Evolutionary conservation across 2,329 filamentous ascomycete genomes (phyloP).

Genomic region (Fusarium zealandicum): DNA sequence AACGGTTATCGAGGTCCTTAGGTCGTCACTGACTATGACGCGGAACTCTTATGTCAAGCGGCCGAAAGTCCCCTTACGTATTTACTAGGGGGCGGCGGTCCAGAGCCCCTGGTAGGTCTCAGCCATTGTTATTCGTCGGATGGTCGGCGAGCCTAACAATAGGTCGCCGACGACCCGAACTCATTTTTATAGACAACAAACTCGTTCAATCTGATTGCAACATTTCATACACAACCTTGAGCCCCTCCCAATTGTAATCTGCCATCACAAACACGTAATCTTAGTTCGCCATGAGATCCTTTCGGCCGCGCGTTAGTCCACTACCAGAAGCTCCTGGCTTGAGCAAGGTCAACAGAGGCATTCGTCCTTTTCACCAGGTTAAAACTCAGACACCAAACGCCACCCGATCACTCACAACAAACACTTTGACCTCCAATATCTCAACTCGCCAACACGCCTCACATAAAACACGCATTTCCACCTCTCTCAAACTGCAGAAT

Average conservation of each 20-base stretch:
- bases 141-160: slow-evolving; percentile 5
- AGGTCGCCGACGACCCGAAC: slow-evolving; percentile 7
- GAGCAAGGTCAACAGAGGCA: too few species aligned
- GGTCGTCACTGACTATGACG: too few species aligned
- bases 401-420: background rate
- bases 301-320: background rate
- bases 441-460: background rate
- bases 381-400: background rate
- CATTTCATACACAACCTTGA: background rate
- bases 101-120: too few species aligned
- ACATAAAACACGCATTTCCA: background rate
- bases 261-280: background rate
- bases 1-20: too few species aligned
- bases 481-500: background rate
- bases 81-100: too few species aligned
- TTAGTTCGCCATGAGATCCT: background rate
- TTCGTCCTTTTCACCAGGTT: background rate
- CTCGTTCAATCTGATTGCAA: background rate
- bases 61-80: too few species aligned
- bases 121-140: background rate
- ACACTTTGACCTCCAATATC: background rate
- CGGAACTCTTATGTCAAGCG: too few species aligned
- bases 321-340: background rate
- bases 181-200: background rate
- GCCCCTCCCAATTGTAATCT: background rate